Base-by-base conservation (phyloP, 2,329 filamentous ascomycete genomes). In the Botrytis deweyae region DNA sequence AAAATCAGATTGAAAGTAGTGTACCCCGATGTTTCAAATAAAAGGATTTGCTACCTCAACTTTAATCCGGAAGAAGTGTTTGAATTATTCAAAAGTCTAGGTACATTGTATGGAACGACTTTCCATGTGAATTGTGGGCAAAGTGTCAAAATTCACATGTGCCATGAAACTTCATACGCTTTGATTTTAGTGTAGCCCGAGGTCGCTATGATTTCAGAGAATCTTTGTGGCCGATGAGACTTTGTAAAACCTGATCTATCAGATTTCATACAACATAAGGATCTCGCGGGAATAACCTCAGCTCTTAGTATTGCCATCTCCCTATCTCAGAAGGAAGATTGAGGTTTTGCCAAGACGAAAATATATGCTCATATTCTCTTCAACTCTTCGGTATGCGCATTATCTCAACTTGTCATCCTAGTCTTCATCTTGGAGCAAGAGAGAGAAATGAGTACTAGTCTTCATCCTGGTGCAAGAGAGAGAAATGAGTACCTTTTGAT, bases 271-370 rank as follows among this genome's bases (percentile, higher is more conserved):
- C 22, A 55, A 8, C 33, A 55, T 40, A 67, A 52, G 25, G 44
- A n/a, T 38, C 22, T 52, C 8, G 14, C 33, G 46, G 44, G 33
- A 52, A 67, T 20, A 55, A n/a, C 36, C 18, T 55, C 65, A 55
- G 65, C 33, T 55, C 46, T 55, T 40, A 40, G 10, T 16, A 29
- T n/a, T 22, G 10, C 25, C 46, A 22, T 40, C 4, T 55, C 14
- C 40, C 55, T 1, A 55, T 29, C 22, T n/a, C 14, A 67, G 36
- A 16, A 55, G 33, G 33, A 55, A 16, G 38, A 40, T 40, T 55
- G 12, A 29, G 22, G 4, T 20, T 55, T 7, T 44, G 70, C 70
- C 70, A 72, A 72, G 70, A 72, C 61, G 44, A 72, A 22, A 72
- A 72, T 55, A 12, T 29, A n/a, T 52, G 10, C 38, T 38, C 14